These are phyloP conservation scores for Pyrenophora teres DNA, from an alignment of 2,329 filamentous ascomycete genomes.

Conservation along the genomic window DNA sequence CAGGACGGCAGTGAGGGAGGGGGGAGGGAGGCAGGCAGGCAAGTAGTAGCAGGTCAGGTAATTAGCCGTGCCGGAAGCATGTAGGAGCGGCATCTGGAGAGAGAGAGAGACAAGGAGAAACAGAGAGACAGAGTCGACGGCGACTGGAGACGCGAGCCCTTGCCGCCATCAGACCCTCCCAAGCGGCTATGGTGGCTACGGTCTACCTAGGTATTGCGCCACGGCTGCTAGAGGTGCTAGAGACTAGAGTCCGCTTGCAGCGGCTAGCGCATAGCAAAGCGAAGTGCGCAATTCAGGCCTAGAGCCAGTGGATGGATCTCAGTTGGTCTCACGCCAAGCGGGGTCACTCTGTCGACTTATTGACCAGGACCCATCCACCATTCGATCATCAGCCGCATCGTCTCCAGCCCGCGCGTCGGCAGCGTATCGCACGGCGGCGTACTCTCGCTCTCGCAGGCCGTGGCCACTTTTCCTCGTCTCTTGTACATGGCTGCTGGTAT, in stretches of 20 bases:
- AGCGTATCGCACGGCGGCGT: slow-evolving; percentile 20
- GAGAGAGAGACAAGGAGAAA: too few species aligned
- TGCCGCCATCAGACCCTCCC: slow-evolving; percentile 27
- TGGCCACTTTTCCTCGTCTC: too few species aligned
- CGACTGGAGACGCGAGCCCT: too few species aligned
- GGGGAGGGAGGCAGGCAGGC: not conserved
- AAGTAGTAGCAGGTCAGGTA: slow-evolving; percentile 15
- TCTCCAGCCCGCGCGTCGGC: slow-evolving; percentile 26
- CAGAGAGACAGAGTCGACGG: too few species aligned
- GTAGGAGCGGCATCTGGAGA: slow-evolving; percentile 24
- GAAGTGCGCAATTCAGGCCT: slow-evolving; percentile 43
- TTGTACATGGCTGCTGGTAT: too few species aligned
- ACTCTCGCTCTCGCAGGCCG: too few species aligned
- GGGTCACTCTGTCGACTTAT: slow-evolving; percentile 34
- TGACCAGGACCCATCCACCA: slow-evolving; percentile 40
- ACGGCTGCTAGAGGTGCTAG: slow-evolving; percentile 22
- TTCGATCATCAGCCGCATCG: slow-evolving; percentile 49
- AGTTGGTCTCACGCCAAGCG: slow-evolving; percentile 47
- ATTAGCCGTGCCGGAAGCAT: slow-evolving; percentile 44
- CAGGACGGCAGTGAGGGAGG: not conserved
- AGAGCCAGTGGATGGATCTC: slow-evolving; percentile 41
- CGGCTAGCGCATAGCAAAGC: slow-evolving; percentile 42
- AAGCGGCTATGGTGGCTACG: slow-evolving; percentile 36
- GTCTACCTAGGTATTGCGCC: slow-evolving; percentile 26
- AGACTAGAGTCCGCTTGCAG: slow-evolving; percentile 41